These are phyloP conservation scores for Syzygium grande DNA, from an alignment of 345 rosid genomes.

Conservation along the genomic window DNA sequence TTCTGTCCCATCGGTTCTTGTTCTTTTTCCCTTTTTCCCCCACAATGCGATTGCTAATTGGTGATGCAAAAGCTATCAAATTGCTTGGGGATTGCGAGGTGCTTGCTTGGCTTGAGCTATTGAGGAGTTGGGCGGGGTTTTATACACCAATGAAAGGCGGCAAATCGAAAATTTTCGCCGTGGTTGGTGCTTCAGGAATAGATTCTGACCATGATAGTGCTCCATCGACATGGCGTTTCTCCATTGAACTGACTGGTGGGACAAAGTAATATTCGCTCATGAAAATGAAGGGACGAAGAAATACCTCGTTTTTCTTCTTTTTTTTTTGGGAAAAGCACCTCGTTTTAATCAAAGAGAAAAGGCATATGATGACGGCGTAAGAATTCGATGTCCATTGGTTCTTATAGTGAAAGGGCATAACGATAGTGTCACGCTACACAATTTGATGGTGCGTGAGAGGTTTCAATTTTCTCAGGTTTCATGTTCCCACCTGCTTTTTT, in stretches of 20 bases:
- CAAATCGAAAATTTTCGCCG: background rate
- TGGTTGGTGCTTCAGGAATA: background rate
- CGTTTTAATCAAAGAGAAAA: background rate
- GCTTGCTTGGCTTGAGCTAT: background rate
- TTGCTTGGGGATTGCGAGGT: background rate
- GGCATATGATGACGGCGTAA: background rate
- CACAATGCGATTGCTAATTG: background rate
- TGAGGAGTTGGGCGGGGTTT: background rate
- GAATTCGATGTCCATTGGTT: background rate
- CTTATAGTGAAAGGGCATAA: background rate
- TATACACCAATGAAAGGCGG: constrained; percentile 5
- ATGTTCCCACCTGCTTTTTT: background rate
- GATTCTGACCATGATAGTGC: background rate
- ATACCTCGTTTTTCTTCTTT: background rate
- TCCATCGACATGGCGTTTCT: background rate
- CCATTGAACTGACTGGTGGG: background rate
- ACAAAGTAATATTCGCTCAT: background rate
- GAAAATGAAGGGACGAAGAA: background rate
- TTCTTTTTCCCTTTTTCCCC: background rate
- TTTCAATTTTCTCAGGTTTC: background rate
- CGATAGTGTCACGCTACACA: background rate
- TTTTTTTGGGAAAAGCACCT: background rate
- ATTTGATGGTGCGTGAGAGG: background rate
- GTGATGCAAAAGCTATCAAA: background rate
- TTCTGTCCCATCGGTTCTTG: background rate